These are phyloP conservation scores for Diddensiella caesifluorescens DNA, from an alignment of 805 yeast genomes.

Conservation along the genomic window DNA sequence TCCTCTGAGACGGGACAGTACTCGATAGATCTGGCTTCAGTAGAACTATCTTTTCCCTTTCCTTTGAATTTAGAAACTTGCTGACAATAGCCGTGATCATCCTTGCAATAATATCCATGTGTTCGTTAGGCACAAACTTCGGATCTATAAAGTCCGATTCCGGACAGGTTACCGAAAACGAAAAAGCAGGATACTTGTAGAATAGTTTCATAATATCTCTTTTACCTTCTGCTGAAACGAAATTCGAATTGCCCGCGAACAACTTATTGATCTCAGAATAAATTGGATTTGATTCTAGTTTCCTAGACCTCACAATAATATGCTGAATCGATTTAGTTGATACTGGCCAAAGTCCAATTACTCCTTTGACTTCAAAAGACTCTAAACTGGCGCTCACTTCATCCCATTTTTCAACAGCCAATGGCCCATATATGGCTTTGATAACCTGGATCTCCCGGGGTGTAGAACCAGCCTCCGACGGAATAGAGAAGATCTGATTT, in stretches of 20 bases:
- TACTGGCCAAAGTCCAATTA: neutral
- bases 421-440: slow-evolving; percentile 2
- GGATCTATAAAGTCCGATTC: neutral
- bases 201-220: neutral
- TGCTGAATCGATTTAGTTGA: neutral
- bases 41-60: too few relatives aligned
- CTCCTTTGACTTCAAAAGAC: neutral
- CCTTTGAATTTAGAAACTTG: neutral
- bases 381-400: neutral
- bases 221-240: neutral
- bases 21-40: too few relatives aligned
- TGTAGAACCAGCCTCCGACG: neutral
- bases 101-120: neutral
- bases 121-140: neutral
- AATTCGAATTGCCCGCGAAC: neutral
- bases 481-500: neutral
- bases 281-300: neutral
- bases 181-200: neutral
- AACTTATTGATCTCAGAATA: slow-evolving; percentile 1
- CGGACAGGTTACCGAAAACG: neutral
- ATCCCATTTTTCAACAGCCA: slow-evolving; percentile 5
- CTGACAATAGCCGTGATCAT: neutral
- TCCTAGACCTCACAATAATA: neutral
- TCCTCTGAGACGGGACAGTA: too few relatives aligned
- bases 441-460: slow-evolving; percentile 6